phyloP scores from a whole-genome alignment of 176 grass and related monocot species.

The Raddia guianensis region DNA sequence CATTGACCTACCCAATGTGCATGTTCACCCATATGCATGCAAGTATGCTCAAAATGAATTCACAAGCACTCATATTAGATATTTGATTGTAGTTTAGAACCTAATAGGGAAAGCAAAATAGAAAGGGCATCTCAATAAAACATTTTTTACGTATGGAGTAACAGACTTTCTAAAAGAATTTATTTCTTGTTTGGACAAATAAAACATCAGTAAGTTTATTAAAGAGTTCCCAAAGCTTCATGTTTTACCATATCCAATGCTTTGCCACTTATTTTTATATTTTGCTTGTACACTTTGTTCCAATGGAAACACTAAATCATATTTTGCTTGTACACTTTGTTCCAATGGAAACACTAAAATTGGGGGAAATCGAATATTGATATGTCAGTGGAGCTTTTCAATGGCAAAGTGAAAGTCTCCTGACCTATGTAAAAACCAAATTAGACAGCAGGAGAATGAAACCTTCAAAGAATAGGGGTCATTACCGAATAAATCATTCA shows the following conservation, averaged over 20 bases:
- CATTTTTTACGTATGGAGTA: conserved; percentile 19
- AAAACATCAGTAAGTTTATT: conserved; percentile 17
- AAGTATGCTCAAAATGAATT: conserved; percentile 31
- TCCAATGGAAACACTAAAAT: neutral
- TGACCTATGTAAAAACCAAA: conserved; percentile 2
- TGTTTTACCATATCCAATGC: conserved; percentile 21
- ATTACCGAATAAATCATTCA: conserved; percentile 47
- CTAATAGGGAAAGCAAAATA: conserved; percentile 10
- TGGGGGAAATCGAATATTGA: neutral
- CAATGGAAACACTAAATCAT: neutral
- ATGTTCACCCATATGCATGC: conserved; percentile 19
- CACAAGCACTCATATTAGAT: neutral
- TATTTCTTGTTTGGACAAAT: conserved; percentile 9
- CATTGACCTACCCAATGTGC: neutral
- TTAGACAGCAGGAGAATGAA: neutral
- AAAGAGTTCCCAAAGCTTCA: neutral
- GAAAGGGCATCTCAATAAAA: neutral
- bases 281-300: neutral
- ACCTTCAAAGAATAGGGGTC: conserved; percentile 1
- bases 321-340: neutral
- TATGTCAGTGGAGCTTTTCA: neutral
- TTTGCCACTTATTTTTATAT: neutral
- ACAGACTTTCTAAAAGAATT: conserved; percentile 1
- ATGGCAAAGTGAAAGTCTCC: conserved; percentile 20
- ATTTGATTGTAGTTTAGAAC: neutral